Conservation (phyloP, 768 basidiomycete genomes). For the Mycena vitilis region DNA sequence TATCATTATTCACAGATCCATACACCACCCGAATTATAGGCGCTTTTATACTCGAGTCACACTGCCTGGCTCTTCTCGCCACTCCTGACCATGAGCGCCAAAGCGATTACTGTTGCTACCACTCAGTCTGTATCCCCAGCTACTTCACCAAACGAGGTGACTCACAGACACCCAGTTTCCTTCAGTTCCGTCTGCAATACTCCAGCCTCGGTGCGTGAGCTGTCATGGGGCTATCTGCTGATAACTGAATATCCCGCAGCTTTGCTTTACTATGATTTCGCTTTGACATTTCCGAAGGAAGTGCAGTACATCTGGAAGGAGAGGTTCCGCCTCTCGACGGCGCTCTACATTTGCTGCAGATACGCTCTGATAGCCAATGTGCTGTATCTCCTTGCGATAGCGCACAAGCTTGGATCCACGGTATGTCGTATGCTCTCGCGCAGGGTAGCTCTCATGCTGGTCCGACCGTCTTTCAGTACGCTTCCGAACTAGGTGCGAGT, state of each 20-base stretch:
- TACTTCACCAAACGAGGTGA: too few species aligned
- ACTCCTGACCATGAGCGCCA: too few species aligned
- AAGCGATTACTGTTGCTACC: too few species aligned
- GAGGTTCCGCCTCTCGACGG: conserved; percentile 42
- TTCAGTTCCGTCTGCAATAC: conserved; percentile 39
- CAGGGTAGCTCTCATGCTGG: not conserved
- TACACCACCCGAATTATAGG: too few species aligned
- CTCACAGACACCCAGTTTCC: conserved; percentile 22
- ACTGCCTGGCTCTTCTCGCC: too few species aligned
- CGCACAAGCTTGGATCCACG: conserved; percentile 37
- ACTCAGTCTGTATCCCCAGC: too few species aligned
- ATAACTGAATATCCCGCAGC: conserved; percentile 26
- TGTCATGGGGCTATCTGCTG: not conserved
- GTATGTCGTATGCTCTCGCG: conserved; percentile 23
- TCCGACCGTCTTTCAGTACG: not conserved
- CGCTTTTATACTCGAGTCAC: too few species aligned
- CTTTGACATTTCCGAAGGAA: conserved; percentile 46
- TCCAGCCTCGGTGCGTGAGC: conserved; percentile 37
- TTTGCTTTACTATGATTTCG: conserved; percentile 48
- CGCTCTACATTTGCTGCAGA: conserved; percentile 47
- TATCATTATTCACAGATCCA: too few species aligned
- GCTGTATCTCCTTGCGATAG: conserved; percentile 45
- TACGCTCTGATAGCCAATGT: conserved; percentile 49
- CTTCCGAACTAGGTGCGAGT: not conserved
- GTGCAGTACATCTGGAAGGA: conserved; percentile 47